Conservation (phyloP, 495 filamentous ascomycete species). For the Neurospora sp. region DNA sequence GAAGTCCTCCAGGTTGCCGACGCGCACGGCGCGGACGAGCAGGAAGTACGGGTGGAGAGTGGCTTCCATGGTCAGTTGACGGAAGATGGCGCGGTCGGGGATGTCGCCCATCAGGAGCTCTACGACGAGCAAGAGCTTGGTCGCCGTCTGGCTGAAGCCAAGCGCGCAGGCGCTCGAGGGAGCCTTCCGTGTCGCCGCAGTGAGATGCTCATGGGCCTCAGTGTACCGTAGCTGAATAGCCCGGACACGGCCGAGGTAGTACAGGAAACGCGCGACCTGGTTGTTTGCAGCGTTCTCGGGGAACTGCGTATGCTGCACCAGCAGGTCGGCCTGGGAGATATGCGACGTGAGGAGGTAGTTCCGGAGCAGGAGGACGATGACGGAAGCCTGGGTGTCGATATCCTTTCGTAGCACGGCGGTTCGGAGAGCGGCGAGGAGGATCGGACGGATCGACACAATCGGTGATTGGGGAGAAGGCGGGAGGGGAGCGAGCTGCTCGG, state of each 20-base stretch:
- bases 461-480: slow-evolving; percentile 80
- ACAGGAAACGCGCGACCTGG: slow-evolving; percentile 92
- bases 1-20: slow-evolving; percentile 89
- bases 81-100: slow-evolving; percentile 88
- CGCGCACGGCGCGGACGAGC: slow-evolving; percentile 88
- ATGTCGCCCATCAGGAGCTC: slow-evolving; percentile 98
- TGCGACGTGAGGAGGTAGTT: slow-evolving; percentile 95
- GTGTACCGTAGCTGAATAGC: slow-evolving; percentile 94
- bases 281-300: slow-evolving; percentile 90
- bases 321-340: slow-evolving; percentile 90
- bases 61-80: slow-evolving; percentile 71
- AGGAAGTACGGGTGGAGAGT: slow-evolving; percentile 85
- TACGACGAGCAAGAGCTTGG: slow-evolving; percentile 87
- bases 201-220: slow-evolving; percentile 89
- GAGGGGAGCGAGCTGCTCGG: slow-evolving; percentile 75
- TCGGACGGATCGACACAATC: slow-evolving; percentile 74
- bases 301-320: slow-evolving; percentile 91
- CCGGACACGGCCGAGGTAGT: slow-evolving; percentile 91
- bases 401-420: slow-evolving; percentile 94
- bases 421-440: slow-evolving; percentile 77
- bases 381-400: slow-evolving; percentile 87
- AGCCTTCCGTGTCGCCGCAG: slow-evolving; percentile 85
- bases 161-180: slow-evolving; percentile 79
- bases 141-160: slow-evolving; percentile 91
- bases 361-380: slow-evolving; percentile 87